These are phyloP conservation scores for Hygrophorus pudorinus DNA, from an alignment of 768 basidiomycete species.

Conservation along the genomic window DNA sequence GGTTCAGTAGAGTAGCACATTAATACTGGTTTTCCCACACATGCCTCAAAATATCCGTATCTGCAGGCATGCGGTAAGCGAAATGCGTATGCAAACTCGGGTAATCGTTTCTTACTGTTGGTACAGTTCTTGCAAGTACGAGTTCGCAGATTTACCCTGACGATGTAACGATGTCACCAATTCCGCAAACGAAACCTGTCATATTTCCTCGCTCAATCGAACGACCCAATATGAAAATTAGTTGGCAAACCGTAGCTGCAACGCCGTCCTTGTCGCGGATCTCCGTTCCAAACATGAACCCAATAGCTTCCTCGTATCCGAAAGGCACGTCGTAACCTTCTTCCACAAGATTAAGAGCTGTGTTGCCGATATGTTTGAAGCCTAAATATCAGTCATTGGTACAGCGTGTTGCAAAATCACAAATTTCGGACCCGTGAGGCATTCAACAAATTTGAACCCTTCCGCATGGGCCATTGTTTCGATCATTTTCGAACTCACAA, in stretches of 20 bases:
- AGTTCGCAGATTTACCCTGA: slow-evolving; percentile 43
- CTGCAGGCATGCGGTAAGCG: slow-evolving; percentile 22
- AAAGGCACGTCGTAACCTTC: slow-evolving; percentile 69
- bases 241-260: slow-evolving; percentile 52
- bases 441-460: slow-evolving; percentile 79
- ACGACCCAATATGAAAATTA: not conserved
- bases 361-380: slow-evolving; percentile 89
- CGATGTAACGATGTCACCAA: slow-evolving; percentile 42
- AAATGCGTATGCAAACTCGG: not conserved
- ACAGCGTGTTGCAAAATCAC: slow-evolving; percentile 6
- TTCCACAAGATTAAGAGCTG: slow-evolving; percentile 51
- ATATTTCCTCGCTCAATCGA: not conserved
- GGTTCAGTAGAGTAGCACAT: not conserved
- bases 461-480: slow-evolving; percentile 64
- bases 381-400: slow-evolving; percentile 31
- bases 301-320: slow-evolving; percentile 89
- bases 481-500: slow-evolving; percentile 88
- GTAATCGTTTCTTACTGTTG: slow-evolving; percentile 28
- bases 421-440: slow-evolving; percentile 55
- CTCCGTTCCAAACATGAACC: slow-evolving; percentile 75
- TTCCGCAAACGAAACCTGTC: slow-evolving; percentile 58
- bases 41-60: slow-evolving; percentile 54
- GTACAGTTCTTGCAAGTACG: slow-evolving; percentile 57
- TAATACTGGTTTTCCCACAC: not conserved
- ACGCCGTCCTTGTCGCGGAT: slow-evolving; percentile 87